These are phyloP conservation scores for Laguncularia racemosa DNA, from an alignment of 345 rosid species.

Conservation along the genomic window DNA sequence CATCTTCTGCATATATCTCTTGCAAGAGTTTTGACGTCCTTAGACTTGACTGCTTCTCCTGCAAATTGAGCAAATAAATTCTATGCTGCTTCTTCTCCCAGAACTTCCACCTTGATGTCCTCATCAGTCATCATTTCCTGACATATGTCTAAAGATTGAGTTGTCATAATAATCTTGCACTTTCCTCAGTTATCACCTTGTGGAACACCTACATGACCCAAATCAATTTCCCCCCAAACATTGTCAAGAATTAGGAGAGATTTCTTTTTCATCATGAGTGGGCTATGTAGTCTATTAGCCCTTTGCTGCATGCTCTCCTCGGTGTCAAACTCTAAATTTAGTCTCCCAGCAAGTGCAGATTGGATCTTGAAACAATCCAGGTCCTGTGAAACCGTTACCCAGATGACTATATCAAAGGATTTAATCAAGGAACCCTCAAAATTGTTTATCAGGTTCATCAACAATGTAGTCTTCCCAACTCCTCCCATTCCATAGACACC, in stretches of 20 bases:
- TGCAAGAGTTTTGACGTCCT: slow-evolving; percentile 9
- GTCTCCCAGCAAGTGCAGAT: slow-evolving; percentile 18
- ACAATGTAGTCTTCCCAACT: slow-evolving; percentile 22
- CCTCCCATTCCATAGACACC: slow-evolving; percentile 26
- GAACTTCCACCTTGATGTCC: slow-evolving; percentile 9
- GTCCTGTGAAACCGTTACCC: slow-evolving; percentile 20
- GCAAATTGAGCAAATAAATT: slow-evolving; percentile 14
- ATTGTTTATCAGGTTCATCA: slow-evolving; percentile 18
- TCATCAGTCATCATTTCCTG: slow-evolving; percentile 20
- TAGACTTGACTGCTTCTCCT: slow-evolving; percentile 8
- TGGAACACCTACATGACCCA: slow-evolving; percentile 19
- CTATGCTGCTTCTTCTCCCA: slow-evolving; percentile 20
- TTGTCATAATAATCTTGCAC: slow-evolving; percentile 18
- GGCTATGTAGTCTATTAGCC: slow-evolving; percentile 11
- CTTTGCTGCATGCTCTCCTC: slow-evolving; percentile 12
- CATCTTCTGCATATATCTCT: slow-evolving; percentile 18
- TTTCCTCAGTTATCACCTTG: slow-evolving; percentile 5
- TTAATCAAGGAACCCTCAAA: slow-evolving; percentile 1
- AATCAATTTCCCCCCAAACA: slow-evolving; percentile 22
- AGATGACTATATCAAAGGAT: slow-evolving; percentile 17
- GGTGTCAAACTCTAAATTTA: slow-evolving; percentile 10
- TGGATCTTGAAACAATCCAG: slow-evolving; percentile 8
- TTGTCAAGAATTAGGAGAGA: slow-evolving; percentile 22
- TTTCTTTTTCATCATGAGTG: slow-evolving; percentile 8
- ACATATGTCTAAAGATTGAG: slow-evolving; percentile 16